These are phyloP conservation scores for Punctularia strigosozonata DNA, from an alignment of 768 basidiomycete genomes.

Conservation along the genomic window DNA sequence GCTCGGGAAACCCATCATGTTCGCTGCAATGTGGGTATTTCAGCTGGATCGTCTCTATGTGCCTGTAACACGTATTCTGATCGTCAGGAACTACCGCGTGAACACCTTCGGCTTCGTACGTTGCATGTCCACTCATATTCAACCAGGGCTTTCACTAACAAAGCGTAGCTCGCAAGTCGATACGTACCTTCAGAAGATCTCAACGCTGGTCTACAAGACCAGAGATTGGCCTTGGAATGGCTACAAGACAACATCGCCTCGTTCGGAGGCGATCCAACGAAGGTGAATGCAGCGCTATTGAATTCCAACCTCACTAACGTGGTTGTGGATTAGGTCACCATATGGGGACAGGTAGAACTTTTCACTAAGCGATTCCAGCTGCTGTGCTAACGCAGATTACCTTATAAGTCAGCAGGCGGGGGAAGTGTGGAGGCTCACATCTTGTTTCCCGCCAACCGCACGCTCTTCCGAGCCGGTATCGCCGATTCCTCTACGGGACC, in stretches of 20 bases:
- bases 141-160: neutral
- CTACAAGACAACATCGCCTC: constrained; percentile 20
- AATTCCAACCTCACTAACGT: neutral
- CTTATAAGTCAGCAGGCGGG: constrained; percentile 8
- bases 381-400: neutral
- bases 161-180: constrained; percentile 30
- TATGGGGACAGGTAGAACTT: constrained; percentile 4
- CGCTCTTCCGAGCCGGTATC: constrained; percentile 37
- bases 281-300: constrained; percentile 26
- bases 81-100: constrained; percentile 38
- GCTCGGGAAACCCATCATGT: constrained; percentile 41
- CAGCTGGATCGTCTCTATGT: neutral
- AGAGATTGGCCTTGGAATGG: constrained; percentile 23
- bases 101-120: constrained; percentile 48
- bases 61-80: neutral
- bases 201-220: constrained; percentile 23
- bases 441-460: constrained; percentile 8
- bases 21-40: constrained; percentile 33
- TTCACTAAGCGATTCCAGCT: neutral
- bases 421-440: constrained; percentile 7
- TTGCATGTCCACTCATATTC: neutral
- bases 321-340: constrained; percentile 1
- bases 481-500: constrained; percentile 39
- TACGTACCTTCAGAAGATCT: constrained; percentile 33
- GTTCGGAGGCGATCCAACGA: constrained; percentile 33